Base-by-base conservation (phyloP, 768 basidiomycete species). In the Panaeolus papilionaceus region DNA sequence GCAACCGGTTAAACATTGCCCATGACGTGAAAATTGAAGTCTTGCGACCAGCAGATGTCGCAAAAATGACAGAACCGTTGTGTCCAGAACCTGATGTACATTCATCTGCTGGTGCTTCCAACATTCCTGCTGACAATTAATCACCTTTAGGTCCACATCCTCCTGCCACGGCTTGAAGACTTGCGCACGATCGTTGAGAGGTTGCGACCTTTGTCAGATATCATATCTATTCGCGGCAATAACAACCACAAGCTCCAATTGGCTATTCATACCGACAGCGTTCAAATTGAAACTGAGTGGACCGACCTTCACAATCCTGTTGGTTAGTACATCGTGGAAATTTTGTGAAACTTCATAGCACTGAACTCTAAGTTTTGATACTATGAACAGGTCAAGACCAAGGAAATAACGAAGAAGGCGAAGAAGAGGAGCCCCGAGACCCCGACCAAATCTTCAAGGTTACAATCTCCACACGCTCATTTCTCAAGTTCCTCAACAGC, bases 11-110 rank as follows among this genome's bases (percentile, higher is more conserved):
- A 45, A 83, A 85, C 54, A 86, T 96, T 23, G 81, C 86, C 0
- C 94, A 96, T 74, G 94, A 95, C 72, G 92, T 96, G 37, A 85
- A 86, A 70, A 92, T 96, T 66, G 92, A 92, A 62, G 89, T 96
- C 9, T 84, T 94, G 86, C 88, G 88, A 66, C 91, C 91, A 0
- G 80, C 81, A 0, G 95, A 96, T 66, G 87, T 92, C 11, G 88
- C 85, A 20, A 87, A 83, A 68, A 83, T 96, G 65, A 84, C 81
- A 33, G 95, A 96, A 75, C 95, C 95, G 1, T 76, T 93, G 71
- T 96, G 94, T 74, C 95, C 95, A 0, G 90, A 92, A 38, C 93
- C 94, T 16, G 92, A 96, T 68, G 95, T 94, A 71, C 14, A 39
- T 42, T 64, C 28, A 12, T 33, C 11, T 58, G 54, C 14, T 12